Base-by-base conservation (phyloP, 2,329 filamentous ascomycete species). In the Hypoxylon sp. region DNA sequence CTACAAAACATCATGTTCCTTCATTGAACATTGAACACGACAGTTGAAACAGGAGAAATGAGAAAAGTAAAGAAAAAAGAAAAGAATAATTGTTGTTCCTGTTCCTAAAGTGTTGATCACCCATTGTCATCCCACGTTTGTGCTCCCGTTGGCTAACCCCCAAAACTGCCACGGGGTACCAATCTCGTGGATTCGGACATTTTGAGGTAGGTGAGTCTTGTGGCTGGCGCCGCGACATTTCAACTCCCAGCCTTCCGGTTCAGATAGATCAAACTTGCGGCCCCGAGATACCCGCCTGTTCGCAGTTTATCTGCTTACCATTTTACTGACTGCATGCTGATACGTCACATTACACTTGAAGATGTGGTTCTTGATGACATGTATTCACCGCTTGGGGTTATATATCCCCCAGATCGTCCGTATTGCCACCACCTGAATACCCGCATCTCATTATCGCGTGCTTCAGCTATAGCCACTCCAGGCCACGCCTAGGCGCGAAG, bases 351-450 rank as follows among this genome's bases (percentile, higher is more conserved):
- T 43, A 32, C 49, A 64, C 45, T 60, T 59, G 30, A 60, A 68
- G 53, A 65, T 64, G 63, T 69, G 66, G 63, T 59, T 68, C 52
- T 63, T 58, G 61, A 66, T 64, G 68, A 68, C 59, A 64, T 57
- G 59, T 62, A 64, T 71, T 67, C 66, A 69, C 66, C 68, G 68
- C 66, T 55, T 62, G 53, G 60, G 53, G 36, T 19, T 58, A 63
- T 69, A 69, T 62, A 61, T 57, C 28, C 43, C 60, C 58, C 52
- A 64, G 63, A 69, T 69, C 68, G 50, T 56, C 58, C 48, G 51
- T 58, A 45, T 71, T 63, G 68, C 68, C 68, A 71, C 68, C 68
- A 66, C 68, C 68, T 71, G 68, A 71, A 66, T 43, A 23, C 36
- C 34, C 45, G 41, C 30, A 60, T 67, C 43, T 38, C 56, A 52